Conservation (phyloP, 2,329 filamentous ascomycete species). For the Botrytis medusae region DNA sequence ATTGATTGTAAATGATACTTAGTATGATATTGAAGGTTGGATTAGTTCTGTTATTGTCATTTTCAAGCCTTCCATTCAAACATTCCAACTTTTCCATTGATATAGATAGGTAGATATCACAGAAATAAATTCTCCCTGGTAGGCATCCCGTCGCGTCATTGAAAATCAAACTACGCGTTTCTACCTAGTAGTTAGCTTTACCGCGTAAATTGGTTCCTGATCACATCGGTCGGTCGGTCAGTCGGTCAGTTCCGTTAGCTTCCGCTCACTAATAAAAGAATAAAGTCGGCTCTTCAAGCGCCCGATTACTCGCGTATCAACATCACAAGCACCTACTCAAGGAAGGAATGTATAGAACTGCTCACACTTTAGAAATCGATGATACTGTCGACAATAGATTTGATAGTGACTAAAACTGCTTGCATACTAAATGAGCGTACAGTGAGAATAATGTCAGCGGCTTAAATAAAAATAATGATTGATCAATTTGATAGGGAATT, state of each 20-base stretch:
- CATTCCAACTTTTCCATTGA: background rate
- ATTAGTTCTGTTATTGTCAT: background rate
- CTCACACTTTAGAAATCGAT: background rate
- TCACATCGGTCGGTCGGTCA: background rate
- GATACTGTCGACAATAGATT: background rate
- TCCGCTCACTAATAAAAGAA: background rate
- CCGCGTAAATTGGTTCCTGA: background rate
- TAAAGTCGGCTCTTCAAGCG: background rate
- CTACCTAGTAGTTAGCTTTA: background rate
- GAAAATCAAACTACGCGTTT: slow-evolving; percentile 5
- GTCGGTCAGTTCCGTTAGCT: background rate
- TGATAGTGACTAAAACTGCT: background rate
- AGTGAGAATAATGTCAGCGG: rapidly evolving
- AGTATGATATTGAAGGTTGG: background rate
- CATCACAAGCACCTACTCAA: background rate
- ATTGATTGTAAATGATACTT: background rate
- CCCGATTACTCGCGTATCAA: background rate
- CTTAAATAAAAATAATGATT: background rate
- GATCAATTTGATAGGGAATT: background rate
- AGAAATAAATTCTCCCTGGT: background rate
- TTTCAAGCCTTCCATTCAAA: background rate
- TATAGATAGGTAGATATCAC: background rate
- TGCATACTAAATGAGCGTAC: too few relatives aligned
- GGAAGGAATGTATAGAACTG: background rate
- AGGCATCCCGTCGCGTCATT: slow-evolving; percentile 2